phyloP scores from a whole-genome alignment of 1,284 basidiomycete species.

The Rhizoctonia solani region DNA sequence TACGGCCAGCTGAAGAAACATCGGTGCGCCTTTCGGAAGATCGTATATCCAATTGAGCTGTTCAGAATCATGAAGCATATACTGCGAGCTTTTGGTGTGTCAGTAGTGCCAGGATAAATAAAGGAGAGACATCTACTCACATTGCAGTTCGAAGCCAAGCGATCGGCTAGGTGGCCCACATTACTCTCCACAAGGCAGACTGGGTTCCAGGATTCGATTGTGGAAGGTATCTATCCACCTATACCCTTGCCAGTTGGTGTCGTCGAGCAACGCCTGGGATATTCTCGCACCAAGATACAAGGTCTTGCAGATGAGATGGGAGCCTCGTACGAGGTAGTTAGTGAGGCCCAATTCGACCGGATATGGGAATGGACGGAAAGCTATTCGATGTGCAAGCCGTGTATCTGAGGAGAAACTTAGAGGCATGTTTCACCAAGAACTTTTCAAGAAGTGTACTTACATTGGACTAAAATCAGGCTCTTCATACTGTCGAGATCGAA shows the following conservation, averaged over 20 bases:
- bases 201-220: background rate
- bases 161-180: background rate
- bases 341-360: background rate
- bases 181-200: background rate
- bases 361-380: constrained; percentile 1
- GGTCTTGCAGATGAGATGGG: background rate
- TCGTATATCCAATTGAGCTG: background rate
- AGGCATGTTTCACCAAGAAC: no score
- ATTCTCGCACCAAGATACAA: constrained; percentile 8
- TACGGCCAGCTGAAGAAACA: background rate
- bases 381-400: background rate
- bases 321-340: background rate
- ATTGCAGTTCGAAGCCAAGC: background rate
- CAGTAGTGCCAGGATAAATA: no score
- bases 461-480: no score
- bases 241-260: background rate
- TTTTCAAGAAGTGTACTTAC: no score
- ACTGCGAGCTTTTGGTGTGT: background rate
- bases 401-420: no score
- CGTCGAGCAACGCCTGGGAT: background rate
- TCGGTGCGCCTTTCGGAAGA: background rate
- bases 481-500: no score
- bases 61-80: background rate
- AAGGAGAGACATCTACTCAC: no score
- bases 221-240: constrained; percentile 21